Percentiles rank a stretch among this genome's conserved stretches.
phyloP scores from a whole-genome alignment of 257 asterid genomes.

The Przewalskia tangutica region DNA sequence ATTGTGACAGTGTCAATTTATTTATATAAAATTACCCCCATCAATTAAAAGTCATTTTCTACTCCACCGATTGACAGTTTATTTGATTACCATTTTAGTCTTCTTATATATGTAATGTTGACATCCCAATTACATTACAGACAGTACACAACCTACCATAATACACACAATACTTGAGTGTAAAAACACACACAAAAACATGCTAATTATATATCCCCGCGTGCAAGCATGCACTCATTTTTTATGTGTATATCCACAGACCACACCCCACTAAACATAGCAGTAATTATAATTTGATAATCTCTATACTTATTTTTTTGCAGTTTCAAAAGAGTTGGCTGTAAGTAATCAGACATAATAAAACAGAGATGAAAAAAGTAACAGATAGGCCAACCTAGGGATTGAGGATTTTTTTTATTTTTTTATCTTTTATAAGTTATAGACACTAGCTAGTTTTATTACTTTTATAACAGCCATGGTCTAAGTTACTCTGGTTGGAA shows the following conservation, averaged over 20 bases:
- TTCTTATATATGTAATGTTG: neutral
- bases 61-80: neutral
- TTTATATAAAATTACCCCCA: neutral
- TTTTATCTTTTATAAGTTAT: neutral
- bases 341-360: slow-evolving; percentile 6
- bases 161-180: neutral
- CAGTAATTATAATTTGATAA: slow-evolving; percentile 12
- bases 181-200: slow-evolving; percentile 19
- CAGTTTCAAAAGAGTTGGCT: neutral
- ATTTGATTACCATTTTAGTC: neutral
- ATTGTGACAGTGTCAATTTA: neutral
- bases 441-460: neutral
- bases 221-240: slow-evolving; percentile 31
- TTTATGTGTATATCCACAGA: slow-evolving; percentile 12
- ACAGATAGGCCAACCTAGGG: slow-evolving; percentile 29
- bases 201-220: slow-evolving; percentile 17
- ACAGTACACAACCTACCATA: neutral
- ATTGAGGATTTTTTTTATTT: slow-evolving; percentile 2
- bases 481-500: too few relatives aligned
- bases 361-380: slow-evolving; percentile 1
- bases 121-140: too few relatives aligned
- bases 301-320: slow-evolving; percentile 9
- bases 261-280: slow-evolving; percentile 3
- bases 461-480: slow-evolving; percentile 1
- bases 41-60: neutral